These are phyloP conservation scores for Pestalotiopsis sp. DNA, from an alignment of 2,329 filamentous ascomycete species.

Conservation along the genomic window DNA sequence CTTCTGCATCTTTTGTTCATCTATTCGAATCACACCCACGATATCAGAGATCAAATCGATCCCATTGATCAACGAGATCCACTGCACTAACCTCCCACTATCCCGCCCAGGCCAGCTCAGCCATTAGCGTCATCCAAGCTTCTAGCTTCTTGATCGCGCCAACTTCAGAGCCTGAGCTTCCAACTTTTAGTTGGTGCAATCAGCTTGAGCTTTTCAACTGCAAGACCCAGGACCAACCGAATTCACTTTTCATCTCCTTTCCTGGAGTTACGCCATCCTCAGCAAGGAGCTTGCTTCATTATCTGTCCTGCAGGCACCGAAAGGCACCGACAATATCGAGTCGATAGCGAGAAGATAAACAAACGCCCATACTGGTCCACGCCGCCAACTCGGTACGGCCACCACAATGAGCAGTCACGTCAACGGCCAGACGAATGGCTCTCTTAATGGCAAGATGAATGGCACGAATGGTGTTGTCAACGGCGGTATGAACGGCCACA, in stretches of 20 bases:
- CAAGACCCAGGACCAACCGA: not conserved
- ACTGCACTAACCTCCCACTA: not conserved
- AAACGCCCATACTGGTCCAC: not conserved
- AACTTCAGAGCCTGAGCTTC: slow-evolving; percentile 5
- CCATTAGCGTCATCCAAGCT: slow-evolving; percentile 10
- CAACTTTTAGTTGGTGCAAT: slow-evolving; percentile 1
- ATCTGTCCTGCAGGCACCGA: not conserved
- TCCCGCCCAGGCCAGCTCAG: not conserved
- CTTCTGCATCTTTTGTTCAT: not conserved
- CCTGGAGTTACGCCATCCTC: not conserved
- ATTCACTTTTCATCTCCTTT: not conserved
- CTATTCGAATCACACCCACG: not conserved
- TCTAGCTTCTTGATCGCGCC: slow-evolving; percentile 5
- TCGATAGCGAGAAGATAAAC: not conserved
- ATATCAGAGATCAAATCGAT: not conserved
- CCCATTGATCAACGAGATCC: not conserved
- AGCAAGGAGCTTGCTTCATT: not conserved
- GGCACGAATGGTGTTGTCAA: slow-evolving; percentile 24
- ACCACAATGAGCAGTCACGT: slow-evolving; percentile 22
- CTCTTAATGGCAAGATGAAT: slow-evolving; percentile 33
- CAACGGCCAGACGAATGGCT: slow-evolving; percentile 39
- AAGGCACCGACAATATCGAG: not conserved
- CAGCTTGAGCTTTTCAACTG: not conserved
- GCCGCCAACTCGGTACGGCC: not conserved
- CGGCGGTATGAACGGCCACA: slow-evolving; percentile 37